phyloP scores from a whole-genome alignment of 176 grass and related monocot species.

The Musa troglodytarum region DNA sequence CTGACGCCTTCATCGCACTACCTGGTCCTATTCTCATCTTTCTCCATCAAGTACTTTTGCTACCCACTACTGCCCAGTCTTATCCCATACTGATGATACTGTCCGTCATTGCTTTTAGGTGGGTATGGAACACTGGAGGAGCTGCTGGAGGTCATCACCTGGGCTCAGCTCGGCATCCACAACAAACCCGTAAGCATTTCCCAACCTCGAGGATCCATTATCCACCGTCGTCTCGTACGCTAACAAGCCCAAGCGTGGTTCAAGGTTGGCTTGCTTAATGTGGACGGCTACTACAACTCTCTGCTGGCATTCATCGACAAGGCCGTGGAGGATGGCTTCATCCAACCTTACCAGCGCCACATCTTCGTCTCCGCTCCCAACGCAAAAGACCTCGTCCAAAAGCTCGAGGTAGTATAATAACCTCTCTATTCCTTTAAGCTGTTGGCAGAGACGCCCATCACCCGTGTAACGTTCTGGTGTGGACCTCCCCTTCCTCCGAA shows the following conservation, averaged over 20 bases:
- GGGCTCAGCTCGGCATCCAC: slow-evolving; percentile 97
- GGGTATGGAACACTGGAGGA: slow-evolving; percentile 96
- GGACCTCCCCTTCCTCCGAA: too few species aligned
- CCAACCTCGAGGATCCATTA: too few species aligned
- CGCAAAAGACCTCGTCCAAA: slow-evolving; percentile 64
- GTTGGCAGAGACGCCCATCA: not conserved
- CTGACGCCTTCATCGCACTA: slow-evolving; percentile 93
- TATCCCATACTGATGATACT: not conserved
- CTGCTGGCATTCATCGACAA: slow-evolving; percentile 93
- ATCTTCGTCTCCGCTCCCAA: slow-evolving; percentile 74
- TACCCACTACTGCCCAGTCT: not conserved
- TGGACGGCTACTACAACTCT: slow-evolving; percentile 91
- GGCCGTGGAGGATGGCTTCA: slow-evolving; percentile 95
- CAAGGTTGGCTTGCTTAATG: slow-evolving; percentile 87
- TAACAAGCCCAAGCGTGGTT: not conserved
- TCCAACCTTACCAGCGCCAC: slow-evolving; percentile 64
- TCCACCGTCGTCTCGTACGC: not conserved
- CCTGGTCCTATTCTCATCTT: slow-evolving; percentile 28
- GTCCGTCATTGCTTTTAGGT: slow-evolving; percentile 20
- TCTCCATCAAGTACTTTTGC: not conserved
- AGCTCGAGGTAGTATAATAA: slow-evolving; percentile 57
- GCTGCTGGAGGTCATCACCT: slow-evolving; percentile 84
- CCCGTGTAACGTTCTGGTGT: too few species aligned
- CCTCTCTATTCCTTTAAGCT: not conserved
- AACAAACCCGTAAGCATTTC: slow-evolving; percentile 56